Evolutionary conservation across 2,329 filamentous ascomycete species (phyloP).

Genomic region (Colletotrichum incanum): DNA sequence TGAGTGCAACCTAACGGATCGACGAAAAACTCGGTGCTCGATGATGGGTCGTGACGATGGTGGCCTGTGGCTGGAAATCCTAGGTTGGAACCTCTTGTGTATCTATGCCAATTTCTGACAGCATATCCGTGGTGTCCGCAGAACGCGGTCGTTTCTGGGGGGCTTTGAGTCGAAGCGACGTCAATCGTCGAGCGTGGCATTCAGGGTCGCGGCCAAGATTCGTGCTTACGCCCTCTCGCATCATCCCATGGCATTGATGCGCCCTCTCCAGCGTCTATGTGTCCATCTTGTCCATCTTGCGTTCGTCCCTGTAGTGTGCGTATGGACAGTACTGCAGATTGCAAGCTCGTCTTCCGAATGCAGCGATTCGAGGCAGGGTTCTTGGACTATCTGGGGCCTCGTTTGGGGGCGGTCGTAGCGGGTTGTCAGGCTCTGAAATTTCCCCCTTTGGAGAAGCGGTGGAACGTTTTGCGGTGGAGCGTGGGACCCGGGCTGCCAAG

Average conservation of each 20-base stretch:
- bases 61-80: no score
- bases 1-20: background rate
- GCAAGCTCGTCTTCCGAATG: conserved; percentile 23
- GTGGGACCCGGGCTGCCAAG: conserved; percentile 31
- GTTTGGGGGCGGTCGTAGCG: conserved; percentile 21
- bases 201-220: conserved; percentile 26
- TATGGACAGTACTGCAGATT: conserved; percentile 12
- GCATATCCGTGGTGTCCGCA: background rate
- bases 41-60: background rate
- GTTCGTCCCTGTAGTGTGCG: conserved; percentile 1
- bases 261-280: background rate
- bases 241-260: conserved; percentile 30
- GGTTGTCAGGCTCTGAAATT: conserved; percentile 24
- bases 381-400: conserved; percentile 1
- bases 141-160: background rate
- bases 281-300: conserved; percentile 4
- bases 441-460: conserved; percentile 27
- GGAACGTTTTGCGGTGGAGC: conserved; percentile 33
- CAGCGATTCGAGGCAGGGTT: conserved; percentile 32
- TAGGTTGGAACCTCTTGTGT: background rate
- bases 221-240: conserved; percentile 30
- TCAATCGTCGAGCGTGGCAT: background rate
- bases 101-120: background rate
- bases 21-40: background rate
- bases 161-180: background rate